Conservation (phyloP, 2,329 filamentous ascomycete genomes). For the Calonectria fujianensis region DNA sequence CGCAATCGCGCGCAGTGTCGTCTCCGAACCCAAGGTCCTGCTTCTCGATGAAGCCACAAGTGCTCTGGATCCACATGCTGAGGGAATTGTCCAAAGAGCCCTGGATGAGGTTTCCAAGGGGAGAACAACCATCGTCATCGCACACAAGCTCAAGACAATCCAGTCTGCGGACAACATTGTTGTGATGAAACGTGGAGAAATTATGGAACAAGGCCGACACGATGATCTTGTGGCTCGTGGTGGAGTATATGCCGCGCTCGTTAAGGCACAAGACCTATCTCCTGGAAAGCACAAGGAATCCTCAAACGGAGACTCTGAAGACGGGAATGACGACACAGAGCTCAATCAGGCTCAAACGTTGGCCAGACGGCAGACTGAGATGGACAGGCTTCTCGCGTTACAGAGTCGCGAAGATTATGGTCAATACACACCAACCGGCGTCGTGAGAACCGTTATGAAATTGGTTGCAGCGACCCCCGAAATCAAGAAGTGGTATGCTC, state of each 20-base stretch:
- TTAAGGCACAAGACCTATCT: conserved; percentile 56
- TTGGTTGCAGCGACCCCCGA: not conserved
- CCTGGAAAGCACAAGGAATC: not conserved
- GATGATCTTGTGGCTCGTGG: conserved; percentile 68
- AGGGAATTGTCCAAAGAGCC: conserved; percentile 71
- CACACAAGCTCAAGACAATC: conserved; percentile 74
- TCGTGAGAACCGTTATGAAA: not conserved
- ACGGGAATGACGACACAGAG: not conserved
- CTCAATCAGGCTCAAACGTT: not conserved
- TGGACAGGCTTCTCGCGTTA: not conserved
- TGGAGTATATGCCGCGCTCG: conserved; percentile 69
- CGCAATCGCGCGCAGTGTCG: conserved; percentile 70
- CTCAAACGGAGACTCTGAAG: not conserved
- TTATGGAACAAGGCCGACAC: conserved; percentile 74
- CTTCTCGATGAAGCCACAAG: conserved; percentile 64
- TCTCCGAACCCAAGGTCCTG: conserved; percentile 69
- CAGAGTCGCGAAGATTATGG: not conserved
- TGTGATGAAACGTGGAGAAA: conserved; percentile 73
- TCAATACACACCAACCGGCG: not conserved
- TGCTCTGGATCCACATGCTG: conserved; percentile 66
- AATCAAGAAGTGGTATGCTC: not conserved
- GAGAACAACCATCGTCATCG: conserved; percentile 79
- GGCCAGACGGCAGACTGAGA: not conserved
- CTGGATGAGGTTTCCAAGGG: conserved; percentile 71
- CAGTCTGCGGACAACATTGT: conserved; percentile 78